Evolutionary conservation across 176 grass and related monocot species (phyloP).

Genomic region (Hsuehochloa calcarea): DNA sequence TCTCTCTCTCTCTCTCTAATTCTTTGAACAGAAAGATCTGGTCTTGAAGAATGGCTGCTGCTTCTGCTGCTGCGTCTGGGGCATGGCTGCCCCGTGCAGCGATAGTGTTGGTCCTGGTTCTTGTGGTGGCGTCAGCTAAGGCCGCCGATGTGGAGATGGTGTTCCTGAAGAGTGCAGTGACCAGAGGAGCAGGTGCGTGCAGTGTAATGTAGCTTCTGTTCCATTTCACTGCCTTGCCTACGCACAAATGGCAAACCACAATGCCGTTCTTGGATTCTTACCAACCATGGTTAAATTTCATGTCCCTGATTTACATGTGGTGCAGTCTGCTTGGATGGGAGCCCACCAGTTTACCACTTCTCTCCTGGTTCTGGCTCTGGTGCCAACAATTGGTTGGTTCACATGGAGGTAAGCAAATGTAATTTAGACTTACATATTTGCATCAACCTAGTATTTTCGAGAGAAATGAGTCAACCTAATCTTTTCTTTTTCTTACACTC

Average conservation of each 20-base stretch:
- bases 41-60: constrained; percentile 27
- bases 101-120: constrained; percentile 10
- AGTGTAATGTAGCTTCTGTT: not conserved
- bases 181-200: constrained; percentile 58
- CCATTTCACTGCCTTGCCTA: not conserved
- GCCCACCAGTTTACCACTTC: constrained; percentile 63
- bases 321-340: constrained; percentile 75
- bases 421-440: not conserved
- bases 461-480: not conserved
- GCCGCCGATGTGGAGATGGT: constrained; percentile 56
- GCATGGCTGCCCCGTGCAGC: constrained; percentile 17
- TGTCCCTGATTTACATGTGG: not conserved
- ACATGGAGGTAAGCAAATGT: constrained; percentile 50
- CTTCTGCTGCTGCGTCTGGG: not conserved
- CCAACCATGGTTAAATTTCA: not conserved
- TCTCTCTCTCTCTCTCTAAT: not conserved
- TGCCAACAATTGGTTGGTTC: constrained; percentile 68
- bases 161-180: constrained; percentile 46
- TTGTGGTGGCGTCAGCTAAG: constrained; percentile 13
- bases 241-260: not conserved
- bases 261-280: not conserved
- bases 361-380: constrained; percentile 64
- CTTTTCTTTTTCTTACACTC: not conserved
- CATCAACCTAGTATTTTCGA: not conserved
- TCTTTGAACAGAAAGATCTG: not conserved